Evolutionary conservation across 1,284 basidiomycete species (phyloP).

Genomic region (Meira nashicola): DNA sequence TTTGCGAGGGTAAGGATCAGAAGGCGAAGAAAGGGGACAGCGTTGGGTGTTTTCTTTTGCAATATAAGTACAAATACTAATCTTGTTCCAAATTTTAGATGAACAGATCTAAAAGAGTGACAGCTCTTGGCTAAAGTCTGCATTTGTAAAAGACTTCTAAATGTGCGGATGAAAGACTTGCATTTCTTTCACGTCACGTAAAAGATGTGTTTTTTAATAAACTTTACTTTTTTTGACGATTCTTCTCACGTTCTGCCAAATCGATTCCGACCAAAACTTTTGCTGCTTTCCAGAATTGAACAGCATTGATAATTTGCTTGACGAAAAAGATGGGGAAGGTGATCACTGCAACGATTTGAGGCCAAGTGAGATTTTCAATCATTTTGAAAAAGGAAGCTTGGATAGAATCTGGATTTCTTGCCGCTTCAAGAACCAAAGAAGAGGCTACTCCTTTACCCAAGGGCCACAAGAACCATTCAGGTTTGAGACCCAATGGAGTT

Average conservation of each 20-base stretch:
- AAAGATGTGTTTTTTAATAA: neutral
- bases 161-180: neutral
- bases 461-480: slow-evolving; percentile 14
- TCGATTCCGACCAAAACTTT: slow-evolving; percentile 63
- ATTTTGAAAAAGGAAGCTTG: slow-evolving; percentile 37
- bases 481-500: slow-evolving; percentile 37
- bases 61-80: neutral
- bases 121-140: neutral
- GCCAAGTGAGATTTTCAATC: slow-evolving; percentile 65
- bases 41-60: neutral
- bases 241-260: slow-evolving; percentile 13
- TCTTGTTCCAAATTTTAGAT: neutral
- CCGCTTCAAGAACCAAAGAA: slow-evolving; percentile 5
- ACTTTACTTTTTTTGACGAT: slow-evolving; percentile 5
- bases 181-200: neutral
- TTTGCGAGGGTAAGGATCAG: no score
- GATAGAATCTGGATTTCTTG: neutral
- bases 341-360: slow-evolving; percentile 67
- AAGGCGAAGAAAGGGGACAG: no score
- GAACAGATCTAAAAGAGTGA: neutral
- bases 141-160: neutral
- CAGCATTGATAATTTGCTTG: slow-evolving; percentile 92
- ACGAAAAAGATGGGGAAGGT: slow-evolving; percentile 69
- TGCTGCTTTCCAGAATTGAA: slow-evolving; percentile 97
- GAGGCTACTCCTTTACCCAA: slow-evolving; percentile 1